These are phyloP conservation scores for Cryphonectria naterciae DNA, from an alignment of 2,329 filamentous ascomycete genomes.

Conservation along the genomic window DNA sequence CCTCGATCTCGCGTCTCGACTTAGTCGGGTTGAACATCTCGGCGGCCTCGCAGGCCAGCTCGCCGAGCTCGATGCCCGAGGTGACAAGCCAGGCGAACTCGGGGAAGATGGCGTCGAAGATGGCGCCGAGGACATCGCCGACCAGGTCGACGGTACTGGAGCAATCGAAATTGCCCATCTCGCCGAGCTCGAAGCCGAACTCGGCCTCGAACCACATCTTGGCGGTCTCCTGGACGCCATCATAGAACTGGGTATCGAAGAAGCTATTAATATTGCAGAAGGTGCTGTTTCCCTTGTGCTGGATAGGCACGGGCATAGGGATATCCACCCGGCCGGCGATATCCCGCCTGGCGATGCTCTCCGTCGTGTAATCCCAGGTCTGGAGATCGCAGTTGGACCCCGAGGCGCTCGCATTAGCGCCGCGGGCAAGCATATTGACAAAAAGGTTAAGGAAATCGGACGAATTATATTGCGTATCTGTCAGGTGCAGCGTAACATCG, in stretches of 20 bases:
- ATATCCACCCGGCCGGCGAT: neutral
- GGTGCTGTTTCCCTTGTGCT: neutral
- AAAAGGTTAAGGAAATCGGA: neutral
- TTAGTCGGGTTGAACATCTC: neutral
- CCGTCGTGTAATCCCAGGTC: neutral
- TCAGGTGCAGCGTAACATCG: neutral
- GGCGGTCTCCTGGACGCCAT: neutral
- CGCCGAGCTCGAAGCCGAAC: constrained; percentile 1
- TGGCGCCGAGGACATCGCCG: neutral
- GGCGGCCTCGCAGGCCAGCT: neutral
- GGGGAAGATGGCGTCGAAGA: neutral
- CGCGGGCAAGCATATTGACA: neutral
- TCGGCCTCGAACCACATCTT: constrained; percentile 1
- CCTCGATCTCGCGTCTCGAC: neutral
- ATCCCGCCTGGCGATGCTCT: neutral
- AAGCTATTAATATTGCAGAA: constrained; percentile 9
- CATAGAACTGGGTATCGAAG: constrained; percentile 1
- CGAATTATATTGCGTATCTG: neutral
- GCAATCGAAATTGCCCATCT: neutral
- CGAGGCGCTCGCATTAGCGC: neutral
- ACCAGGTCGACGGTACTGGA: neutral
- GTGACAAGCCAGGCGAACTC: neutral
- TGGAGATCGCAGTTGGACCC: neutral
- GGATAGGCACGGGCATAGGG: neutral
- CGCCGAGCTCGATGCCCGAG: neutral